These are phyloP conservation scores for Metschnikowia borealis DNA, from an alignment of 805 yeast genomes.

Conservation along the genomic window DNA sequence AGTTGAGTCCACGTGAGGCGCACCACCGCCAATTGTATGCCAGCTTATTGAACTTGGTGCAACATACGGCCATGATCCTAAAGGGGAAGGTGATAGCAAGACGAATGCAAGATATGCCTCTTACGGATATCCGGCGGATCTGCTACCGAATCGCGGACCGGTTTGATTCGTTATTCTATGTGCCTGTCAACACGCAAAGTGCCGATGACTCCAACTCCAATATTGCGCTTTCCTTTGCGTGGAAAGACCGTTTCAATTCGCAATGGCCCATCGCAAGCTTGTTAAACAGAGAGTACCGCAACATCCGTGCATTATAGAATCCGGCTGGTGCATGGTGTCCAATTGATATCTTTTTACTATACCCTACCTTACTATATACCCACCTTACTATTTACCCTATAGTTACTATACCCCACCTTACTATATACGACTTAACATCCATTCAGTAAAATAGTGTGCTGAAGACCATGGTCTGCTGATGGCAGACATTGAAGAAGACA, in stretches of 20 bases:
- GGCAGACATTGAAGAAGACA: too few relatives aligned
- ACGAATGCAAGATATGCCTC: conserved; percentile 19
- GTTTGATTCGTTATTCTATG: conserved; percentile 23
- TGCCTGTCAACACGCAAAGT: conserved; percentile 15
- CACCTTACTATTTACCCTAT: too few relatives aligned
- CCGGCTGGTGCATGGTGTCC: too few relatives aligned
- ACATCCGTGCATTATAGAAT: neutral
- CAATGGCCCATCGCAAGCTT: conserved; percentile 27
- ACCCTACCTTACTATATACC: too few relatives aligned
- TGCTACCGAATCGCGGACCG: conserved; percentile 23
- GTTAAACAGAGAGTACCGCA: conserved; percentile 16
- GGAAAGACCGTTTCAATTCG: conserved; percentile 24
- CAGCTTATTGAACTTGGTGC: conserved; percentile 6
- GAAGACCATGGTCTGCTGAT: too few relatives aligned
- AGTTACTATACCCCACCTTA: too few relatives aligned
- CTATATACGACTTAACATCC: too few relatives aligned
- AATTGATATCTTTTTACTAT: too few relatives aligned
- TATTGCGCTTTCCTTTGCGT: conserved; percentile 14
- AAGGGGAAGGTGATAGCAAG: conserved; percentile 6
- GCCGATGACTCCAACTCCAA: conserved; percentile 8
- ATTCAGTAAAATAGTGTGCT: too few relatives aligned
- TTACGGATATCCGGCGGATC: conserved; percentile 23
- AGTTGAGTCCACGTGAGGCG: conserved; percentile 1
- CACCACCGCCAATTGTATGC: conserved; percentile 9
- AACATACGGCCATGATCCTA: conserved; percentile 9